A percentile compares a stretch with the other conserved stretches of the same genome.
Evolutionary conservation across 371 early-diverging fungal species (phyloP).

Genomic region (Mucor velutinosus): DNA sequence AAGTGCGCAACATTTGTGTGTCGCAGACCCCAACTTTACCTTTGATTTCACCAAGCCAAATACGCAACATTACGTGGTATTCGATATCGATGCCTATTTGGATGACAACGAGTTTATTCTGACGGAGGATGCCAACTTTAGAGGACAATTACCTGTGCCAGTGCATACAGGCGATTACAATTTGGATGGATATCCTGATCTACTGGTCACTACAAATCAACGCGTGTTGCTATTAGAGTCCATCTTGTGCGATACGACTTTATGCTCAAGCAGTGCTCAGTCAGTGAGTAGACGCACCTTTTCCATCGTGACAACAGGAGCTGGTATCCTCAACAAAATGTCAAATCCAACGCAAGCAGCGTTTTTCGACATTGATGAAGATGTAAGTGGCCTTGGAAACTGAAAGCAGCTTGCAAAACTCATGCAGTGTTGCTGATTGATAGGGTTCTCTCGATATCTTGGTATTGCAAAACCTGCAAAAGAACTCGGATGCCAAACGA

Average conservation of each 20-base stretch:
- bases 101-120: conserved; percentile 52
- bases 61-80: conserved; percentile 45
- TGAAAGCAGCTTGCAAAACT: neutral
- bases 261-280: conserved; percentile 49
- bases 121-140: conserved; percentile 49
- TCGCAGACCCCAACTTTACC: conserved; percentile 69
- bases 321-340: conserved; percentile 54
- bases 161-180: conserved; percentile 79
- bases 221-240: conserved; percentile 63
- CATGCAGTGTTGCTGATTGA: neutral
- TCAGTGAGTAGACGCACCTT: conserved; percentile 58
- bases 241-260: conserved; percentile 49
- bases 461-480: conserved; percentile 43
- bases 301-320: conserved; percentile 59
- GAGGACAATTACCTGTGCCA: conserved; percentile 60
- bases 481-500: conserved; percentile 27
- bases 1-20: conserved; percentile 68
- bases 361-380: conserved; percentile 88
- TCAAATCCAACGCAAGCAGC: conserved; percentile 62
- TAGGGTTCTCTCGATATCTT: conserved; percentile 88
- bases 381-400: conserved; percentile 49
- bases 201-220: conserved; percentile 61
- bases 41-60: conserved; percentile 59
- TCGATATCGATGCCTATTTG: conserved; percentile 49
- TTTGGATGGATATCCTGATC: conserved; percentile 91